Base-by-base conservation (phyloP, 345 rosid genomes). In the Sisymbrium irio region DNA sequence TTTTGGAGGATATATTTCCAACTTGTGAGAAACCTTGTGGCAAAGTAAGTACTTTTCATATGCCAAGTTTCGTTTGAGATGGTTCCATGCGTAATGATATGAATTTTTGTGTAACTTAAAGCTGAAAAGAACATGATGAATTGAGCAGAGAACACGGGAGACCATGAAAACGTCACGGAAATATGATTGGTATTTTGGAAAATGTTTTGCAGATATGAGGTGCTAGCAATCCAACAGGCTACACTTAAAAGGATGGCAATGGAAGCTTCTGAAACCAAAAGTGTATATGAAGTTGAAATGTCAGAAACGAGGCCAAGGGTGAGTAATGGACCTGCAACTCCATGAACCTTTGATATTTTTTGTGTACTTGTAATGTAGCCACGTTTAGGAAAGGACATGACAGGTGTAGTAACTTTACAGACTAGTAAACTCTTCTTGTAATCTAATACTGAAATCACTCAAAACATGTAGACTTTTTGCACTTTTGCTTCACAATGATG, bases 1-100 rank as follows among this genome's bases (percentile, higher is more conserved):
- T 94, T 94, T 80, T 94, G 98, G 97, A 86, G 78, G 73, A 87
- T 87, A 73, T 91, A 94, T 68, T 94, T 89, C 73, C 62, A 72
- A 65, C 91, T 91, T 76, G 96, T 88, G 77, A 86, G 82, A 72
- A 80, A 76, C 65, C 74, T 88, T 59, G 83, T 94, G 13, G 77
- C 89, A 39, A 89, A 84, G 97, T 94, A 84, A 75, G 82, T 63
- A 50, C 55, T 65, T 53, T 37, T 30, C 0, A 19, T 28, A 35
- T 46, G 10, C 40, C 50, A 46, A 44, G 19, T 74, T 67, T 47
- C 5, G 3, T 30, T 61, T 46, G 4, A 32, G 56, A 75, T 75
- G 56, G 39, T 30, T 39, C 19, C 27, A 28, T 57, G 18, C 44
- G 7, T 51, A 15, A 6, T 42, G 2, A 18, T 42, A 15, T 18